phyloP scores from a whole-genome alignment of 1,284 basidiomycete genomes.

The Leucoagaricus sp. region DNA sequence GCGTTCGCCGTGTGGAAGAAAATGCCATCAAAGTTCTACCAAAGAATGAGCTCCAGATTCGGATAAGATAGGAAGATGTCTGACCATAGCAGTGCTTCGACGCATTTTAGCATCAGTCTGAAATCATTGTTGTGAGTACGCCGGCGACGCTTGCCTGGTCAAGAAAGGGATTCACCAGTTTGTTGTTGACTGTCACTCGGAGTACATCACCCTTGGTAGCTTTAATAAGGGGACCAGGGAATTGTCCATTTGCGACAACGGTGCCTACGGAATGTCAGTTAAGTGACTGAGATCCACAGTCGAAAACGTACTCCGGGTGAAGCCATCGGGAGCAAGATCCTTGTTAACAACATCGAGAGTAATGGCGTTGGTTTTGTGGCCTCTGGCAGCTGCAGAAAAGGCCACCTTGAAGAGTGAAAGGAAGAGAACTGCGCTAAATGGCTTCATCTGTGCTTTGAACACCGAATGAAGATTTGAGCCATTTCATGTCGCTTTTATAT shows the following conservation, averaged over 20 bases:
- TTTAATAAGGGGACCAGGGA: slow-evolving; percentile 12
- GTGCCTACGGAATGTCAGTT: slow-evolving; percentile 7
- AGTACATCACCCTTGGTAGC: slow-evolving; percentile 10
- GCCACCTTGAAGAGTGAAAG: slow-evolving; percentile 6
- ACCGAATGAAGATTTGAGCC: neutral
- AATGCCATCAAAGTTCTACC: slow-evolving; percentile 30
- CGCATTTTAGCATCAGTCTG: neutral
- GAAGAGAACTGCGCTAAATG: neutral
- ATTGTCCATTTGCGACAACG: slow-evolving; percentile 17
- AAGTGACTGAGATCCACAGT: neutral
- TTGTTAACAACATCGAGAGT: slow-evolving; percentile 29
- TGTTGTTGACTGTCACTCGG: slow-evolving; percentile 21
- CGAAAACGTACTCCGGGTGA: slow-evolving; percentile 23
- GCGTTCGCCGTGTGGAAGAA: slow-evolving; percentile 32
- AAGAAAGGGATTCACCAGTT: slow-evolving; percentile 15
- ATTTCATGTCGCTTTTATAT: neutral
- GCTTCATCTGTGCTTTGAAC: slow-evolving; percentile 1
- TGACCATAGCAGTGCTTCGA: neutral
- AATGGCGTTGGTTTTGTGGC: slow-evolving; percentile 3
- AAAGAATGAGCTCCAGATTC: neutral
- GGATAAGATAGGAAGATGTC: neutral
- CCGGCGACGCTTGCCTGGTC: neutral
- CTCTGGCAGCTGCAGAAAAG: neutral
- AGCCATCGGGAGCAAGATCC: slow-evolving; percentile 31
- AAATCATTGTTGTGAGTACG: too few species aligned